Conservation (phyloP, 2,329 filamentous ascomycete species). For the Epichloe elymi region DNA sequence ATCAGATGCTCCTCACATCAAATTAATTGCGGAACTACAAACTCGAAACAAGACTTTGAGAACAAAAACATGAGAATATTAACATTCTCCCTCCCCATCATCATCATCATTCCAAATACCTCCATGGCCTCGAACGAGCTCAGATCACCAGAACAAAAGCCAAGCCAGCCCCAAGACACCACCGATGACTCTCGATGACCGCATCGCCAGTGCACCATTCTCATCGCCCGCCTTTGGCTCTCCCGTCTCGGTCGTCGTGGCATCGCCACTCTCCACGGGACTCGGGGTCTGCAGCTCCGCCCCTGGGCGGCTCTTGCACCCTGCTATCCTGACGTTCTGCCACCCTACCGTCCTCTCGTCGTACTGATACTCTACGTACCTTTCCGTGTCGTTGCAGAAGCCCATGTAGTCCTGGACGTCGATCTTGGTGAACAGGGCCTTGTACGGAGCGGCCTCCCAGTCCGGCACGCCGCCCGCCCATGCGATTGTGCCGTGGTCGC, state of each 20-base stretch:
- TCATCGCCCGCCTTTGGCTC: neutral
- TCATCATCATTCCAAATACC: neutral
- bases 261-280: constrained; percentile 4
- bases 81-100: too few species aligned
- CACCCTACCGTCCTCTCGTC: constrained; percentile 15
- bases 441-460: constrained; percentile 16
- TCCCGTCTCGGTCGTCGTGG: neutral
- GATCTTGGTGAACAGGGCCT: constrained; percentile 14
- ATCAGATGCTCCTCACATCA: too few species aligned
- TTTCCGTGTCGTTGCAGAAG: constrained; percentile 12
- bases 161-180: constrained; percentile 8
- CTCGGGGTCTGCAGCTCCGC: constrained; percentile 2
- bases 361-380: constrained; percentile 16
- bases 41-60: too few species aligned
- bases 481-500: constrained; percentile 45
- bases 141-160: constrained; percentile 4
- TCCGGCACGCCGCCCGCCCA: constrained; percentile 50
- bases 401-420: constrained; percentile 18
- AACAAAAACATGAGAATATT: too few species aligned
- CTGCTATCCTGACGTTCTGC: constrained; percentile 16
- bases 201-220: constrained; percentile 1
- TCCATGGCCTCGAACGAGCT: neutral
- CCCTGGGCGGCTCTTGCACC: constrained; percentile 13
- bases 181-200: neutral
- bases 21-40: too few species aligned